These are phyloP conservation scores for Jaenimonas drosophilae DNA, from an alignment of 208 protist species.

Conservation along the genomic window DNA sequence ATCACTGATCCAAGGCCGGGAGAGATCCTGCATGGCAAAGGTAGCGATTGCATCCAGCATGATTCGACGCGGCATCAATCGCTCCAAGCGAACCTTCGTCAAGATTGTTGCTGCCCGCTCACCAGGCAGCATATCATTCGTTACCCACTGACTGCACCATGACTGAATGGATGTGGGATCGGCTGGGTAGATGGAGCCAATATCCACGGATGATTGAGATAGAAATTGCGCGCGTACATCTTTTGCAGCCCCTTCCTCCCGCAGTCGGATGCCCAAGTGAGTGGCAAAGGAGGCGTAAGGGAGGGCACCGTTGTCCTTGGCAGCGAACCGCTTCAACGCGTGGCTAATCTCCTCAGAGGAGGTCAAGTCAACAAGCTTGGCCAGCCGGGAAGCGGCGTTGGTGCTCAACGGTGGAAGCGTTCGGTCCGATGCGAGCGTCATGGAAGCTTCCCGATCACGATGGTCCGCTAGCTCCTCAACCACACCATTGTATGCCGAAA, in stretches of 20 bases:
- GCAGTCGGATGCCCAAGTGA: slow-evolving; percentile 37
- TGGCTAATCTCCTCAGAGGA: slow-evolving; percentile 20
- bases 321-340: slow-evolving; percentile 45
- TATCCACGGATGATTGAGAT: too few relatives aligned
- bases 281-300: slow-evolving; percentile 56
- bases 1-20: slow-evolving; percentile 33
- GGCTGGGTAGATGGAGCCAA: slow-evolving; percentile 17
- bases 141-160: slow-evolving; percentile 13
- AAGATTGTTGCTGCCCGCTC: slow-evolving; percentile 17
- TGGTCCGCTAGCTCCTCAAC: slow-evolving; percentile 34
- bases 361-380: slow-evolving; percentile 34
- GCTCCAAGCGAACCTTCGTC: slow-evolving; percentile 11
- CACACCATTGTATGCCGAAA: slow-evolving; percentile 35
- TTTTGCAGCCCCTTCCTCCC: slow-evolving; percentile 7
- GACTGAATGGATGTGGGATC: slow-evolving; percentile 17
- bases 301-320: slow-evolving; percentile 28
- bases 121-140: slow-evolving; percentile 10
- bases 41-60: slow-evolving; percentile 41
- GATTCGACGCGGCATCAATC: slow-evolving; percentile 38
- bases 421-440: slow-evolving; percentile 45
- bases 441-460: slow-evolving; percentile 21
- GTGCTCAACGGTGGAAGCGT: slow-evolving; percentile 30
- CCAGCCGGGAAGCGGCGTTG: slow-evolving; percentile 20
- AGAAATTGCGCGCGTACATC: too few relatives aligned
- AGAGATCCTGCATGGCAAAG: slow-evolving; percentile 48